Conservation (phyloP, 352 stramenopile species). For the Elongisporangium senticosum region DNA sequence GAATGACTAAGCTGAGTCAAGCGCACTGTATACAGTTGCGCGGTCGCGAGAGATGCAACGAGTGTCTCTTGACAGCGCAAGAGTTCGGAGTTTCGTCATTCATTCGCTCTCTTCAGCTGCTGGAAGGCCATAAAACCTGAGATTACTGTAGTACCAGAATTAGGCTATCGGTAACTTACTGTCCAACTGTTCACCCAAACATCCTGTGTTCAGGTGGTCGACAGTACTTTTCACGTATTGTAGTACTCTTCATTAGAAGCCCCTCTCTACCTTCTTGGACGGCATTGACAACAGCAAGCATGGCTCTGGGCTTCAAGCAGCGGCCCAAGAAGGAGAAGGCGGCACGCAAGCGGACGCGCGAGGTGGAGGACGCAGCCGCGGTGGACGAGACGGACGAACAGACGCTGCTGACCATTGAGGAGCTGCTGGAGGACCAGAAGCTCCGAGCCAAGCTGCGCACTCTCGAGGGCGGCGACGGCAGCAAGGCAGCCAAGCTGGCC, state of each 20-base stretch:
- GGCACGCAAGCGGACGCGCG: constrained; percentile 36
- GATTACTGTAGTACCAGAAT: neutral
- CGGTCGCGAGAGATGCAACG: neutral
- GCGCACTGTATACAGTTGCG: neutral
- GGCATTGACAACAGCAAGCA: constrained; percentile 2
- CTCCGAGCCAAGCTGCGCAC: constrained; percentile 40
- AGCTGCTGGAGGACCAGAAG: constrained; percentile 68
- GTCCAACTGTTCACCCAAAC: neutral
- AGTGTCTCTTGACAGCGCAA: neutral
- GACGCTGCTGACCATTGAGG: constrained; percentile 48
- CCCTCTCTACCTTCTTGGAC: neutral
- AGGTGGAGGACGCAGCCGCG: constrained; percentile 7
- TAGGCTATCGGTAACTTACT: too few relatives aligned
- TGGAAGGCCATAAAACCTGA: neutral
- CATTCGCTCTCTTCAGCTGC: neutral
- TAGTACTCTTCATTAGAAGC: too few relatives aligned
- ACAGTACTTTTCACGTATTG: neutral
- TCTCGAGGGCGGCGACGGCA: constrained; percentile 20
- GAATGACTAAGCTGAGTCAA: too few relatives aligned
- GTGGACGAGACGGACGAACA: constrained; percentile 18
- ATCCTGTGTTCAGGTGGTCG: neutral
- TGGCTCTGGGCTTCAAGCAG: constrained; percentile 59
- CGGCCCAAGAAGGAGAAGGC: constrained; percentile 25
- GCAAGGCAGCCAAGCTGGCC: constrained; percentile 9
- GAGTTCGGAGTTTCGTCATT: neutral